Conservation (phyloP, 768 basidiomycete genomes). For the Cystobasidium tubakii region DNA sequence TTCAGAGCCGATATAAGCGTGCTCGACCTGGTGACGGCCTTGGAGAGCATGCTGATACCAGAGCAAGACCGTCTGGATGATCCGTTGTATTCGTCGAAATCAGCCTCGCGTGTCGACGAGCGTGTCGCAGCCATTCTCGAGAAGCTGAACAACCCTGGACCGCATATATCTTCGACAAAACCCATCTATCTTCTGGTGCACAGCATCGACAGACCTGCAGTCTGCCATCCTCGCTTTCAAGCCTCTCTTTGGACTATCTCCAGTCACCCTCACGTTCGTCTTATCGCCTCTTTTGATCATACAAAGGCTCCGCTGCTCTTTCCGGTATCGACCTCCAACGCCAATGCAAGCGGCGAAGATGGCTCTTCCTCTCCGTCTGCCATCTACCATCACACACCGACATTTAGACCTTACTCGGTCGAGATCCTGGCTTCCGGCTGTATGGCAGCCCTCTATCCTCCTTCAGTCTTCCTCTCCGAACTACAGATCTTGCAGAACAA, state of each 20-base stretch:
- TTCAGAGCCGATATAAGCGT: slow-evolving; percentile 65
- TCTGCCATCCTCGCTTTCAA: slow-evolving; percentile 63
- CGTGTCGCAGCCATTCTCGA: slow-evolving; percentile 55
- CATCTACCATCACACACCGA: slow-evolving; percentile 78
- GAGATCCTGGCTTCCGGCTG: slow-evolving; percentile 54
- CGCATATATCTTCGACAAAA: slow-evolving; percentile 47
- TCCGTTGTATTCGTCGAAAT: not conserved
- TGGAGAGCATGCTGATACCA: slow-evolving; percentile 35
- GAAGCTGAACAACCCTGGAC: slow-evolving; percentile 56
- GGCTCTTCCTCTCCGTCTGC: slow-evolving; percentile 50
- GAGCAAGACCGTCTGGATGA: not conserved
- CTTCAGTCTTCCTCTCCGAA: slow-evolving; percentile 24
- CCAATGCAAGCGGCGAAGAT: slow-evolving; percentile 12
- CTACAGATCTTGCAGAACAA: not conserved
- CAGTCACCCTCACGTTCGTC: slow-evolving; percentile 66
- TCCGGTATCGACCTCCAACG: slow-evolving; percentile 55
- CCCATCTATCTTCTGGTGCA: slow-evolving; percentile 76
- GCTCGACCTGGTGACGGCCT: slow-evolving; percentile 57
- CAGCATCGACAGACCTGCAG: slow-evolving; percentile 72
- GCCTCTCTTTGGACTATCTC: slow-evolving; percentile 68
- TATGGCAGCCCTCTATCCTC: slow-evolving; percentile 40
- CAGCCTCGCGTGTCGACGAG: slow-evolving; percentile 60
- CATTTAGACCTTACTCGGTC: slow-evolving; percentile 70
- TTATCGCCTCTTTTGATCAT: slow-evolving; percentile 81
- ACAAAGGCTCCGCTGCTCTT: slow-evolving; percentile 77